These are phyloP conservation scores for Leccinum boreale DNA, from an alignment of 768 basidiomycete species.

Conservation along the genomic window DNA sequence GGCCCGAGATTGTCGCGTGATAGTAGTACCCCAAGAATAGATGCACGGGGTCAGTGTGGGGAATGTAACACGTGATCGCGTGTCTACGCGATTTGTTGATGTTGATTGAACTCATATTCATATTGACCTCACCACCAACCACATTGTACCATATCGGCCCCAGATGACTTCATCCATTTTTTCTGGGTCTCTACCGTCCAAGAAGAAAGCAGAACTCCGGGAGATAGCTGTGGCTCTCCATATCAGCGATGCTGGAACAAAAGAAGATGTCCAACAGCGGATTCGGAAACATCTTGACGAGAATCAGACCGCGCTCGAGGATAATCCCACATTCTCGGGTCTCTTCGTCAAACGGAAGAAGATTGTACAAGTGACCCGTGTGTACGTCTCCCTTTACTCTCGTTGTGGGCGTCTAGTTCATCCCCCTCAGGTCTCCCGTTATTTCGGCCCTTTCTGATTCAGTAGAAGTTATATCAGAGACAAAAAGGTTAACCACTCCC, in stretches of 20 bases:
- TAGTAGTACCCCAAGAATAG: too few relatives aligned
- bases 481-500: constrained; percentile 17
- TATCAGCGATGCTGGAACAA: constrained; percentile 55
- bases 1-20: too few relatives aligned
- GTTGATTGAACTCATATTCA: constrained; percentile 23
- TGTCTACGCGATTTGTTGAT: constrained; percentile 29
- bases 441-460: constrained; percentile 16
- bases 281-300: constrained; percentile 61
- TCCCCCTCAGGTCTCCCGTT: constrained; percentile 10
- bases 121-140: constrained; percentile 4
- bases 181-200: constrained; percentile 54
- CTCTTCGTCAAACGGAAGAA: constrained; percentile 44
- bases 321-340: constrained; percentile 55
- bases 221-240: constrained; percentile 54
- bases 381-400: constrained; percentile 8
- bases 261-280: constrained; percentile 57
- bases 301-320: constrained; percentile 52
- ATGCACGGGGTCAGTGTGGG: constrained; percentile 9
- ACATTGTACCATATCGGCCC: constrained; percentile 9
- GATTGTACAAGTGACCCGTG: constrained; percentile 19
- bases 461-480: constrained; percentile 12
- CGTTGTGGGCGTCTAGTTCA: not conserved
- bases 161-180: constrained; percentile 44
- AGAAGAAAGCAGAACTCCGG: constrained; percentile 68
- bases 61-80: constrained; percentile 22